These are phyloP conservation scores for Cryptococcus sp. DNA, from an alignment of 1,284 basidiomycete species.

Conservation along the genomic window DNA sequence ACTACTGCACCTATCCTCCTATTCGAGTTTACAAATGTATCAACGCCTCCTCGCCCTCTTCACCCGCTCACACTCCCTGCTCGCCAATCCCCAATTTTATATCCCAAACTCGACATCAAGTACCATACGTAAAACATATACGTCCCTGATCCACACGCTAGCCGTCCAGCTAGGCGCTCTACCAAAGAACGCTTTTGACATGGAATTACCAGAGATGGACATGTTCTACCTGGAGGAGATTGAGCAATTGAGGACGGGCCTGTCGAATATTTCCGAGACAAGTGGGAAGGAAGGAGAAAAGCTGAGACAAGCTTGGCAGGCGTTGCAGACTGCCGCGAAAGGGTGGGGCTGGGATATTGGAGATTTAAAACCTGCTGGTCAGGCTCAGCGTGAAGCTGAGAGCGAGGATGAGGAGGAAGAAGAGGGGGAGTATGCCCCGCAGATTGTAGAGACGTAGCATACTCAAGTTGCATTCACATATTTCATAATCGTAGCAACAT, in stretches of 20 bases:
- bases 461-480: no score
- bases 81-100: conserved; percentile 11
- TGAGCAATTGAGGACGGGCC: conserved; percentile 26
- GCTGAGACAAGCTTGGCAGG: conserved; percentile 12
- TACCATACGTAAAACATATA: conserved; percentile 5
- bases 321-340: conserved; percentile 7
- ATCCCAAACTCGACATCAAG: background rate
- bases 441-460: background rate
- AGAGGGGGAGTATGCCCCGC: conserved; percentile 47
- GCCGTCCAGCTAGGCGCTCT: conserved; percentile 38
- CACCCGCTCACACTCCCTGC: conserved; percentile 26
- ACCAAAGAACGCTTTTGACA: conserved; percentile 42
- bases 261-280: conserved; percentile 13
- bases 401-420: conserved; percentile 37
- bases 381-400: background rate
- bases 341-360: conserved; percentile 33
- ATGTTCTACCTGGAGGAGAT: conserved; percentile 42
- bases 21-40: conserved; percentile 45
- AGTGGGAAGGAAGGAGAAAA: no score
- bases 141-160: conserved; percentile 32
- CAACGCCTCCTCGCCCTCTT: conserved; percentile 45
- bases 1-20: conserved; percentile 48
- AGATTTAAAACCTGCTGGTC: conserved; percentile 5
- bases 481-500: no score
- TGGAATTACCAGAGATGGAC: conserved; percentile 49